phyloP scores from a whole-genome alignment of 2,329 filamentous ascomycete genomes.

The Aspergillus japonicus region DNA sequence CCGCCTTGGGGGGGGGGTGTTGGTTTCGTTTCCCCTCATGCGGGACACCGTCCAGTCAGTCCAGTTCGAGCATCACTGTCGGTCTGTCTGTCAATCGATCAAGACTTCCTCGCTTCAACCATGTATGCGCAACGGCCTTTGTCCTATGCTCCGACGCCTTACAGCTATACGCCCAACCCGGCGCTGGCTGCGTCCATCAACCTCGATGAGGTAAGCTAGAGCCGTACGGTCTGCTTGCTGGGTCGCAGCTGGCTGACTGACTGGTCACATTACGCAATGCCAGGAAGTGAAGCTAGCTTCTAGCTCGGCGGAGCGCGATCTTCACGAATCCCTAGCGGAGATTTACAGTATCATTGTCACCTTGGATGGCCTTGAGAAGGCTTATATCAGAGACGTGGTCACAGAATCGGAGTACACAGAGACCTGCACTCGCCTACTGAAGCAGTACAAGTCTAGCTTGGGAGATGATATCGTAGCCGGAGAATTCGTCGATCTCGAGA shows the following conservation, averaged over 20 bases:
- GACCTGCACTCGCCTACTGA: constrained; percentile 87
- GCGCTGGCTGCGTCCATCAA: constrained; percentile 85
- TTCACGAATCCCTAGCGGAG: constrained; percentile 94
- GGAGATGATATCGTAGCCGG: constrained; percentile 86
- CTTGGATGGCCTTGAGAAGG: constrained; percentile 91
- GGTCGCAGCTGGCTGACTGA: constrained; percentile 23
- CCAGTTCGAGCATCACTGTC: too few relatives aligned
- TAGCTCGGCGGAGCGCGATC: constrained; percentile 81
- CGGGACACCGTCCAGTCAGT: not conserved
- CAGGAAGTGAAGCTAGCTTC: constrained; percentile 92
- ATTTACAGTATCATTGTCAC: constrained; percentile 98
- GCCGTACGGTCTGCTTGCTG: constrained; percentile 4
- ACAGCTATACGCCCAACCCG: constrained; percentile 86
- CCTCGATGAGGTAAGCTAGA: constrained; percentile 71
- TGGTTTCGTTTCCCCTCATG: constrained; percentile 4
- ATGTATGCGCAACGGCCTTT: constrained; percentile 57
- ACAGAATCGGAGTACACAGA: constrained; percentile 91
- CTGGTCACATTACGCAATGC: constrained; percentile 9
- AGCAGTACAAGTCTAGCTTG: constrained; percentile 94
- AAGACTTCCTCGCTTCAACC: constrained; percentile 4
- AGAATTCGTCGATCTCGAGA: constrained; percentile 83
- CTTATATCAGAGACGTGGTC: constrained; percentile 93
- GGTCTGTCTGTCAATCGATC: not conserved
- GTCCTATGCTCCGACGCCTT: constrained; percentile 84
- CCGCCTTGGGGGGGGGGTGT: constrained; percentile 26